These are phyloP conservation scores for Mucor circinelloides DNA, from an alignment of 371 early-diverging fungal genomes.

Conservation along the genomic window DNA sequence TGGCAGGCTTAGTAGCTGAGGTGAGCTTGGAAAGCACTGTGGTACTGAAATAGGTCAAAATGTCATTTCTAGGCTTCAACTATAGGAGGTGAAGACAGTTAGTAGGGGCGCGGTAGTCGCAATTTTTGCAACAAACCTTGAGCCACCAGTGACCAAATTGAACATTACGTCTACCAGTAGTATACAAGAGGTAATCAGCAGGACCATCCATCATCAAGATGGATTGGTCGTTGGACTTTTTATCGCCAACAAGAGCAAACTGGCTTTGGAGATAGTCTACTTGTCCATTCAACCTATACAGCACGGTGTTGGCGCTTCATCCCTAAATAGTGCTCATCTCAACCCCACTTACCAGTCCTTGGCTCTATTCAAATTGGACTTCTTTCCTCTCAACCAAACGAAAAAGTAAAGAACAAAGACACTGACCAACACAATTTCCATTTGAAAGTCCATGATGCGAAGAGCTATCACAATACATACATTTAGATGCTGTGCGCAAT, in stretches of 20 bases:
- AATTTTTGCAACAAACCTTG: constrained; percentile 32
- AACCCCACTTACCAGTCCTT: constrained; percentile 35
- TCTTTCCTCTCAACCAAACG: constrained; percentile 37
- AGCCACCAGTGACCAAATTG: constrained; percentile 72
- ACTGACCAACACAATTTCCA: constrained; percentile 29
- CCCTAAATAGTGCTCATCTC: no score
- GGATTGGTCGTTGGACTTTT: constrained; percentile 34
- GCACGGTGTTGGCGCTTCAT: no score
- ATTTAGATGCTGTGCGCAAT: background rate
- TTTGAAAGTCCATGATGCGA: constrained; percentile 31
- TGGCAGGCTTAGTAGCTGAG: constrained; percentile 28
- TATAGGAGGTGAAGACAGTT: background rate
- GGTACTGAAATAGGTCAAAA: constrained; percentile 32
- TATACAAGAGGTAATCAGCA: constrained; percentile 69
- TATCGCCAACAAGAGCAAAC: constrained; percentile 72
- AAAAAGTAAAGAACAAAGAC: constrained; percentile 27
- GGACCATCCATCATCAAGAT: constrained; percentile 73
- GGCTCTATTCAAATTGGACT: constrained; percentile 34
- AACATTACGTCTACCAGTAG: constrained; percentile 72
- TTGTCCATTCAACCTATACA: constrained; percentile 39
- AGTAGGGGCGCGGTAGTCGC: background rate
- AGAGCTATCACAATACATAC: constrained; percentile 17
- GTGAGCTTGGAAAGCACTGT: constrained; percentile 20
- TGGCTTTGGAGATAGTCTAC: constrained; percentile 45
- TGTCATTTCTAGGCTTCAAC: constrained; percentile 51